These are phyloP conservation scores for Solanum aculeatissimum DNA, from an alignment of 305 asterid species.

Conservation along the genomic window DNA sequence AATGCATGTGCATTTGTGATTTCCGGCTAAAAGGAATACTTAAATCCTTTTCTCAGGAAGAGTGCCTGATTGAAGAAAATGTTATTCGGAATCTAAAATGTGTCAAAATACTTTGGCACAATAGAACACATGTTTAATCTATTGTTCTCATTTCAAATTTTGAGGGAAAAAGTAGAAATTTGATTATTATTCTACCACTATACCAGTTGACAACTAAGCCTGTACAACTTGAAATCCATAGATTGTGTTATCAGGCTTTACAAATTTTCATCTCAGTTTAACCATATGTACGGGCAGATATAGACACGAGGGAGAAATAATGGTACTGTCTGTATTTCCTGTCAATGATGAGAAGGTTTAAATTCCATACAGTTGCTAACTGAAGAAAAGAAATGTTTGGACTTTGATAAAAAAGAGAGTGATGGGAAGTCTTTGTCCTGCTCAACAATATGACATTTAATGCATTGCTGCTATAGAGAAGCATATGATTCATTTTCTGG, in stretches of 20 bases:
- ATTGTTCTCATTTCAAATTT: not conserved
- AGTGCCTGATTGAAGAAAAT: not conserved
- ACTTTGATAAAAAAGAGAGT: not conserved
- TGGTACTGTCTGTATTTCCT: not conserved
- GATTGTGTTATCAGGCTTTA: not conserved
- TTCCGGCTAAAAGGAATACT: not conserved
- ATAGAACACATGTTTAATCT: not conserved
- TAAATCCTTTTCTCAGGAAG: not conserved
- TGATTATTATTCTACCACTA: not conserved
- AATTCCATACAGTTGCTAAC: not conserved
- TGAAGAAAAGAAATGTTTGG: not conserved
- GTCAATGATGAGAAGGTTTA: not conserved
- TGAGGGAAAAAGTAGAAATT: not conserved
- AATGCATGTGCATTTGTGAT: not conserved
- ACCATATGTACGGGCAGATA: not conserved
- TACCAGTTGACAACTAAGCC: not conserved
- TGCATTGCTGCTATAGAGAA: not conserved
- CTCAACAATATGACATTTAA: not conserved
- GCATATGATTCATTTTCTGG: not conserved
- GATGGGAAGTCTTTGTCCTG: not conserved
- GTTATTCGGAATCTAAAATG: not conserved
- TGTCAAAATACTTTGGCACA: not conserved
- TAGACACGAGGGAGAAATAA: not conserved
- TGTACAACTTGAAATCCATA: not conserved
- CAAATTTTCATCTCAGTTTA: not conserved